phyloP scores from a whole-genome alignment of 2,329 filamentous ascomycete species.

The Colletotrichum lindemuthianum region DNA sequence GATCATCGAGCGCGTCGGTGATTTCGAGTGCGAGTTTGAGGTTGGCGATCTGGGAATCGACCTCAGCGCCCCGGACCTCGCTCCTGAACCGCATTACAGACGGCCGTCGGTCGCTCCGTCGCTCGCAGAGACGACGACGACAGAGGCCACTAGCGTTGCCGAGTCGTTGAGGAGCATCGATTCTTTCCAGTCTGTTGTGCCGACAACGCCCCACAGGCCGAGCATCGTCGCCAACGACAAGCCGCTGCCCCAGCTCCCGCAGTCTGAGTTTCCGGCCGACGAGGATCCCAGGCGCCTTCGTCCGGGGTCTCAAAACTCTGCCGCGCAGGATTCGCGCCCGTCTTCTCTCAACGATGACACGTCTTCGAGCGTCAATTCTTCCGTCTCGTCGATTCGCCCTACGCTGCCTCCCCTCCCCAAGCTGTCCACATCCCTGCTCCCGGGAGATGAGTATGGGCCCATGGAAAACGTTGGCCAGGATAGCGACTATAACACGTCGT shows the following conservation, averaged over 20 bases:
- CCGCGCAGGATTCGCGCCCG: conserved; percentile 53
- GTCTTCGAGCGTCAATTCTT: conserved; percentile 55
- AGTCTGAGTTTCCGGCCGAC: conserved; percentile 56
- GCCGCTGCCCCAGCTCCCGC: conserved; percentile 73
- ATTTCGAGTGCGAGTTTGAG: conserved; percentile 87
- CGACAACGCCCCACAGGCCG: conserved; percentile 46
- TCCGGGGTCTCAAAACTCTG: conserved; percentile 38
- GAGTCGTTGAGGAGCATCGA: conserved; percentile 51
- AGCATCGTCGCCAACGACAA: conserved; percentile 64
- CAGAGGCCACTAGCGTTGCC: conserved; percentile 50
- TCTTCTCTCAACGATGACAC: conserved; percentile 55
- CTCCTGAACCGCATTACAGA: conserved; percentile 47
- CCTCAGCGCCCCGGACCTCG: conserved; percentile 58
- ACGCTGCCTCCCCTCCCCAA: conserved; percentile 66
- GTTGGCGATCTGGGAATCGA: conserved; percentile 64
- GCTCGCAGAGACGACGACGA: conserved; percentile 44
- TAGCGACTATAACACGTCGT: conserved; percentile 60
- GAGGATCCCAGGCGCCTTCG: conserved; percentile 38
- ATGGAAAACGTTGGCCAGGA: conserved; percentile 59
- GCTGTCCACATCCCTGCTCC: conserved; percentile 61
- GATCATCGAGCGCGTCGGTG: conserved; percentile 88
- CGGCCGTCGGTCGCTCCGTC: conserved; percentile 44
- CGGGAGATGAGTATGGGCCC: conserved; percentile 59
- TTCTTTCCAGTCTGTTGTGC: conserved; percentile 36
- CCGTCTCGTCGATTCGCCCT: conserved; percentile 59